Evolutionary conservation across 306 rosid genomes (phyloP).

Genomic region (Macrotyloma uniflorum): DNA sequence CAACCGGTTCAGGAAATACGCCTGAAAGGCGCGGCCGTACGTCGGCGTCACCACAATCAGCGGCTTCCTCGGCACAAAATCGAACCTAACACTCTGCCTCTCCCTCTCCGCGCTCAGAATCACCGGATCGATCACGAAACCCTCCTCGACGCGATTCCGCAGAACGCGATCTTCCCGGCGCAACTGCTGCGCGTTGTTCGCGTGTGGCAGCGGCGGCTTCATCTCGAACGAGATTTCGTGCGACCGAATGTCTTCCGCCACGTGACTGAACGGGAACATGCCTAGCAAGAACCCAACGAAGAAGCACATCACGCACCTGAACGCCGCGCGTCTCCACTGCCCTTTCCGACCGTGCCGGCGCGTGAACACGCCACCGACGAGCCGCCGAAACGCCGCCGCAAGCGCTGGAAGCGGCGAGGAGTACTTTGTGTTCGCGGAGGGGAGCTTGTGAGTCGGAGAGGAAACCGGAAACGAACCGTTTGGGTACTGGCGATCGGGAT

Average conservation of each 20-base stretch:
- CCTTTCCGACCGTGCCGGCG: conserved; percentile 60
- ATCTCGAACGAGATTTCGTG: conserved; percentile 60
- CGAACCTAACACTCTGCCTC: conserved; percentile 26
- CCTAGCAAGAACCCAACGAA: conserved; percentile 79
- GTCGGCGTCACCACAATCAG: conserved; percentile 90
- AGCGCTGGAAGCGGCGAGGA: conserved; percentile 54
- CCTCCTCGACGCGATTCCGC: background rate
- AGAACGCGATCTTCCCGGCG: conserved; percentile 39
- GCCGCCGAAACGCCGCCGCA: conserved; percentile 42
- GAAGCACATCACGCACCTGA: conserved; percentile 69
- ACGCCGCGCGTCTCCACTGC: conserved; percentile 58
- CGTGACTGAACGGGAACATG: conserved; percentile 69
- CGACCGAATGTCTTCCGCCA: conserved; percentile 50
- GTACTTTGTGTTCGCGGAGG: conserved; percentile 53
- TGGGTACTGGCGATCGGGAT: conserved; percentile 58
- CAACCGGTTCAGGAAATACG: conserved; percentile 76
- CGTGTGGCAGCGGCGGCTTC: conserved; percentile 64
- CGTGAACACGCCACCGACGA: conserved; percentile 46
- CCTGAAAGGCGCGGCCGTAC: conserved; percentile 69
- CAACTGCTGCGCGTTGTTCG: conserved; percentile 39
- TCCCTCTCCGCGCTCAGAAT: conserved; percentile 35
- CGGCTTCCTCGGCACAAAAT: conserved; percentile 72
- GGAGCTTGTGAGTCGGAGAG: conserved; percentile 68
- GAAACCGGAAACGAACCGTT: conserved; percentile 64
- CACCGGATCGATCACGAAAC: conserved; percentile 44